A percentile compares a stretch with the other conserved stretches of the same genome.
phyloP scores from a whole-genome alignment of 768 basidiomycete genomes.

The Mrakia gelida region DNA sequence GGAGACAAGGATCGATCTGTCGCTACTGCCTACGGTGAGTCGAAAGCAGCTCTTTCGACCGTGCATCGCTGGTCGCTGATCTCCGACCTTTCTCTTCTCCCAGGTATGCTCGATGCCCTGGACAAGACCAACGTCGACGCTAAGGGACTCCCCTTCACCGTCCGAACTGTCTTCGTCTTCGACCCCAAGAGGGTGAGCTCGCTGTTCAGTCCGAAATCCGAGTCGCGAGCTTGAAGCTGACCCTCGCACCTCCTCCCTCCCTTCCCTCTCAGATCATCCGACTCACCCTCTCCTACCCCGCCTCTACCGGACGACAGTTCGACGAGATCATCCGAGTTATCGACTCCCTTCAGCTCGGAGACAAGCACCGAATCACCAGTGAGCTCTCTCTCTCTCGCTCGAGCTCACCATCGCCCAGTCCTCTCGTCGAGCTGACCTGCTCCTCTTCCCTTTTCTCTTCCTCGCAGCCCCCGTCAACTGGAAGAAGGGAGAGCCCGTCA shows the following conservation, averaged over 20 bases:
- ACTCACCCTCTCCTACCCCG: constrained; percentile 79
- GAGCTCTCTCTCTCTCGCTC: constrained; percentile 46
- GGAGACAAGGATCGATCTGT: constrained; percentile 84
- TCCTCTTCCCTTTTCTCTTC: constrained; percentile 52
- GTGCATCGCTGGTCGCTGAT: too few species aligned
- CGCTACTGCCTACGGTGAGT: constrained; percentile 65
- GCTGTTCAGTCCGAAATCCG: too few species aligned
- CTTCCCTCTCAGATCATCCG: constrained; percentile 58
- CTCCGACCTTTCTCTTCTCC: too few species aligned
- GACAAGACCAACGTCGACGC: constrained; percentile 70
- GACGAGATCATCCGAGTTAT: constrained; percentile 66
- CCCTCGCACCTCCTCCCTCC: too few species aligned
- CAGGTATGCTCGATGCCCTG: constrained; percentile 81
- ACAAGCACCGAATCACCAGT: constrained; percentile 45
- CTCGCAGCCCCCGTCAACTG: constrained; percentile 83
- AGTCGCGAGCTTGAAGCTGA: too few species aligned
- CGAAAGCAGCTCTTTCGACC: too few species aligned
- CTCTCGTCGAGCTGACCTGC: neutral
- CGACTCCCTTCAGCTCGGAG: constrained; percentile 85
- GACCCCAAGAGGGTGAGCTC: constrained; percentile 72
- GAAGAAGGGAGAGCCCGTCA: constrained; percentile 88
- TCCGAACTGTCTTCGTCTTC: constrained; percentile 95
- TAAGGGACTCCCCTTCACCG: constrained; percentile 87
- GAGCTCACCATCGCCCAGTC: constrained; percentile 50
- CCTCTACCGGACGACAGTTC: constrained; percentile 86